phyloP scores from a whole-genome alignment of 768 basidiomycete species.

The Lentinula sp. region DNA sequence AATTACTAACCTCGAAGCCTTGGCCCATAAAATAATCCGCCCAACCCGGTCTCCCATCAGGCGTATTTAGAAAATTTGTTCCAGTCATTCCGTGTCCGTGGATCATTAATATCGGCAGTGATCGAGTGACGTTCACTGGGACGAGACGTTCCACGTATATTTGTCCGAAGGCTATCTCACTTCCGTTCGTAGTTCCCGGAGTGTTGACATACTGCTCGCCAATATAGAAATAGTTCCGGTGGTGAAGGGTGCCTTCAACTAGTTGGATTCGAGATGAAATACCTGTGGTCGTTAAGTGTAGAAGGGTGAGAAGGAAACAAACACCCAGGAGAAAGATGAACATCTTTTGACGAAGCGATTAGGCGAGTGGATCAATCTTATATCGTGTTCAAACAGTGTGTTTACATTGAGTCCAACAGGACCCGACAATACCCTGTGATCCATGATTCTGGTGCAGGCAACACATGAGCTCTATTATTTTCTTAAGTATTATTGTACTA shows the following conservation, averaged over 20 bases:
- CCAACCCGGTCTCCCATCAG: slow-evolving; percentile 50
- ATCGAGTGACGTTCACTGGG: slow-evolving; percentile 31
- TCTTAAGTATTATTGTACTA: too few relatives aligned
- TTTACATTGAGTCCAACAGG: too few relatives aligned
- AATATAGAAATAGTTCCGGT: slow-evolving; percentile 42
- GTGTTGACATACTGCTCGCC: slow-evolving; percentile 31
- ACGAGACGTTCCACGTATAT: slow-evolving; percentile 49
- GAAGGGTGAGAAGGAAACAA: background rate
- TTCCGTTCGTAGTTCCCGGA: slow-evolving; percentile 20
- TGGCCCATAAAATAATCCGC: slow-evolving; percentile 46
- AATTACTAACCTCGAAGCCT: slow-evolving; percentile 39
- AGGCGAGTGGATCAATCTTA: background rate
- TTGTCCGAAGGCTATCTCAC: slow-evolving; percentile 34
- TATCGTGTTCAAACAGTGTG: too few relatives aligned
- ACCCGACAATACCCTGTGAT: too few relatives aligned
- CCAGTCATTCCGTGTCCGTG: slow-evolving; percentile 51
- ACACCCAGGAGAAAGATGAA: background rate
- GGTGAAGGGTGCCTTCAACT: slow-evolving; percentile 30
- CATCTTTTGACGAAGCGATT: background rate
- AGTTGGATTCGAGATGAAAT: background rate
- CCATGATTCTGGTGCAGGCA: too few relatives aligned
- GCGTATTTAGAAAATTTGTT: slow-evolving; percentile 46
- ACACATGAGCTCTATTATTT: too few relatives aligned
- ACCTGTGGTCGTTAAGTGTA: background rate
- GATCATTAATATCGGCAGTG: slow-evolving; percentile 39